Conservation (phyloP, 768 basidiomycete species). For the Tricholoma flavovirens region DNA sequence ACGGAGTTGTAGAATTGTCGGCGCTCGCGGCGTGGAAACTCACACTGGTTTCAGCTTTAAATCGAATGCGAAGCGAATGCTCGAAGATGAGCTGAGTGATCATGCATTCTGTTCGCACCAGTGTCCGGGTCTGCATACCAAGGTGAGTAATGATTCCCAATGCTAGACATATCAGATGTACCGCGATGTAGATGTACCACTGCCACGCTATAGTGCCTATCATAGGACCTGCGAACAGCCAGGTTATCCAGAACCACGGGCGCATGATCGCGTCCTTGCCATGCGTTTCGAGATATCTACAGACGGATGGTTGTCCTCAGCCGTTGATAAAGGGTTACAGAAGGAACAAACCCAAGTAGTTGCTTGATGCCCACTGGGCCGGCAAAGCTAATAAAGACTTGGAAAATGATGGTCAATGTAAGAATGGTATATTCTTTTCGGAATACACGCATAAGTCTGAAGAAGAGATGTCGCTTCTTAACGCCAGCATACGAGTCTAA, state of each 20-base stretch:
- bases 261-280: conserved; percentile 43
- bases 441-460: conserved; percentile 36
- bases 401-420: conserved; percentile 21
- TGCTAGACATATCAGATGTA: conserved; percentile 10
- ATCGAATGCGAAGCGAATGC: conserved; percentile 53
- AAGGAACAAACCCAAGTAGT: conserved; percentile 28
- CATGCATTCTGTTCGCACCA: conserved; percentile 44
- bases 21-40: conserved; percentile 4
- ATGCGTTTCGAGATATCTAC: conserved; percentile 52
- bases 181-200: conserved; percentile 48
- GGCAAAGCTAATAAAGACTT: conserved; percentile 23
- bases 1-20: conserved; percentile 7
- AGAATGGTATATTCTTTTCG: conserved; percentile 29
- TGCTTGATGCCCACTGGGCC: conserved; percentile 38
- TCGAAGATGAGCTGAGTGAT: conserved; percentile 38
- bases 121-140: conserved; percentile 35
- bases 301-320: conserved; percentile 7
- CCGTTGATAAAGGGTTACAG: not conserved
- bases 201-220: conserved; percentile 41
- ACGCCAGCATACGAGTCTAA: conserved; percentile 35
- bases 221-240: conserved; percentile 44
- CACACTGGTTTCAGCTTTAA: conserved; percentile 38
- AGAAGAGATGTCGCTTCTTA: conserved; percentile 40
- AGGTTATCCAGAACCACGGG: conserved; percentile 67
- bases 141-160: not conserved